Evolutionary conservation across 179 eudicot species (phyloP), one percentile per base, ranked within the genome.

Genomic region (Monotropa hypopitys): DNA sequence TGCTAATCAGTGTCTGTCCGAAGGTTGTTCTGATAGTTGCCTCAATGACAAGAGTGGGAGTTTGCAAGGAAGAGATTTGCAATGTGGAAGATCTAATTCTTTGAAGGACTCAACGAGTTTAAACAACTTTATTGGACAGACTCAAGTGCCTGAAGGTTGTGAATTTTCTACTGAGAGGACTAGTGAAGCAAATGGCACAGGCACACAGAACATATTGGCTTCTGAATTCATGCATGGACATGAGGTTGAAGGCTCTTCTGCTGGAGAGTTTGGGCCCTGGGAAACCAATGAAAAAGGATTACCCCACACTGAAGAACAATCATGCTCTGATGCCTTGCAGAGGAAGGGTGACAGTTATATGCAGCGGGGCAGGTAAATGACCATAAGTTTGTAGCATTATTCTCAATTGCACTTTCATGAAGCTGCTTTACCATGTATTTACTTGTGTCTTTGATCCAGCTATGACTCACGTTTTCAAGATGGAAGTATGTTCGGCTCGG

Each of bases 351-450:
- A 33, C 57, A 74, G 62, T 63, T 76, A 47, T n/a, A 56, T 63
- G 65, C 81, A 61, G 57, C 80, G 86, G 78, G 77, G 81, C 85
- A 85, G 92, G 91, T 88, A 81, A n/a, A 68, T 21, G 50, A 50
- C 12, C 72, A 61, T 20, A 4, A 16, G 2, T 57, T 61, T 47
- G 46, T 20, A 61, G 2, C 43, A 0, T n/a, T 26, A n/a, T 32
- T 12, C 18, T 20, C 28, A 2, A 53, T 11, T 7, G 11, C 57
- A 5, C 15, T 62, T 57, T 4, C 35, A 46, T 20, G 49, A 20
- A 59, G 6, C n/a, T 43, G 18, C 10, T 23, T 33, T 75, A 1
- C 8, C 59, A 77, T 18, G 35, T 77, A 53, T n/a, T 33, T 20
- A n/a, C 43, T 3, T 35, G 21, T 50, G 38, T 20, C 75, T 76